Conservation (phyloP, 805 yeast genomes). For the Lachancea lanzarotensis region DNA sequence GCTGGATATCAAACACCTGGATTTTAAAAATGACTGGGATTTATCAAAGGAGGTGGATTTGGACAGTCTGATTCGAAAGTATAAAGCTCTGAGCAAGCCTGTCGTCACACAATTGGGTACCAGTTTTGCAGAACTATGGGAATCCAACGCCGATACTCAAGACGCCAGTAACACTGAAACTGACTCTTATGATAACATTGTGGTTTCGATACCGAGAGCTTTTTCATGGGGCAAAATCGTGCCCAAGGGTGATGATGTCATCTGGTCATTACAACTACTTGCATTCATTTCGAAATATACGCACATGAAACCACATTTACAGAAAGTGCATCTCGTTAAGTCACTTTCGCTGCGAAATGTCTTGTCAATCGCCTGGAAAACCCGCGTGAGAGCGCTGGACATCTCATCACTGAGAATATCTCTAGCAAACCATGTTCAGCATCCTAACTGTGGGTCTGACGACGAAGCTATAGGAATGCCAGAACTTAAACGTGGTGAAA, state of each 20-base stretch:
- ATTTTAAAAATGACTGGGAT: neutral
- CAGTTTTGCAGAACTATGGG: conserved; percentile 3
- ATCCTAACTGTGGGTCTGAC: neutral
- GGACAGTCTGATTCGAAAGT: neutral
- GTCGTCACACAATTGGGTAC: conserved; percentile 3
- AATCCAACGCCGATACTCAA: neutral
- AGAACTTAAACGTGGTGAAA: neutral
- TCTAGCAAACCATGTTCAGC: neutral
- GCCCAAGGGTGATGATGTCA: conserved; percentile 88
- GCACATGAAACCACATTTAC: conserved; percentile 63
- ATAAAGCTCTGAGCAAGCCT: conserved; percentile 1
- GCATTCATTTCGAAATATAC: conserved; percentile 94
- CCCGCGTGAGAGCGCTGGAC: conserved; percentile 3
- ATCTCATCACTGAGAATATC: conserved; percentile 5
- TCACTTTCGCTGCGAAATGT: conserved; percentile 44
- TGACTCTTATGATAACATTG: conserved; percentile 7
- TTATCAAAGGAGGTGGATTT: neutral
- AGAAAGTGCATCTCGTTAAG: conserved; percentile 68
- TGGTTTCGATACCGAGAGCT: conserved; percentile 41
- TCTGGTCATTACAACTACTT: conserved; percentile 85
- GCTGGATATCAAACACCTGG: conserved; percentile 1
- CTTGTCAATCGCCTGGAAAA: conserved; percentile 1
- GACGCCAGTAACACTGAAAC: neutral
- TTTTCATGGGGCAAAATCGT: conserved; percentile 67
- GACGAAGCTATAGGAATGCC: neutral